A percentile compares a stretch with the other conserved stretches of the same genome.
These are phyloP conservation scores for Tricholoma saponaceum DNA, from an alignment of 768 basidiomycete species.

Conservation along the genomic window DNA sequence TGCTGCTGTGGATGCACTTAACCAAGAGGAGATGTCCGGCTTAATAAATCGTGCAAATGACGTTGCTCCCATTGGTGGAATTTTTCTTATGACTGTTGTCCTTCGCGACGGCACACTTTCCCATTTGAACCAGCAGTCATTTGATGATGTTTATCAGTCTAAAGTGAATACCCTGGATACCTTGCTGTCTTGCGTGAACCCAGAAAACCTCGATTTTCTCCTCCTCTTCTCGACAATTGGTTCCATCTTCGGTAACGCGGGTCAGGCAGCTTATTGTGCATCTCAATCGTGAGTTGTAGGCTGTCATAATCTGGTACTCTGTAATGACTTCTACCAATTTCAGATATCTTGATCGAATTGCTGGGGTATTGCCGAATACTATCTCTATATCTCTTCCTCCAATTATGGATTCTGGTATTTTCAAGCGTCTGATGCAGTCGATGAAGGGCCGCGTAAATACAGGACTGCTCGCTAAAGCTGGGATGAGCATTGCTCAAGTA, in stretches of 20 bases:
- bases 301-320: background rate
- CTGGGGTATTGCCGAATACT: slow-evolving; percentile 6
- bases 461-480: background rate
- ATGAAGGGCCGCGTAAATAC: slow-evolving; percentile 3
- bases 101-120: background rate
- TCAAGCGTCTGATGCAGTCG: slow-evolving; percentile 7
- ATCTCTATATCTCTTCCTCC: slow-evolving; percentile 9
- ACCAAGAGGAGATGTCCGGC: background rate
- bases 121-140: background rate
- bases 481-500: background rate
- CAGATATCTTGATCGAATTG: slow-evolving; percentile 4
- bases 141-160: background rate
- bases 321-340: background rate
- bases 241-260: background rate
- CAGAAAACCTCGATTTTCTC: background rate
- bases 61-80: background rate
- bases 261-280: slow-evolving; percentile 1
- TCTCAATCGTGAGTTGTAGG: background rate
- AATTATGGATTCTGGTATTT: slow-evolving; percentile 7
- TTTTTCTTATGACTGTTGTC: slow-evolving; percentile 1
- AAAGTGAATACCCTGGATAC: background rate
- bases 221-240: slow-evolving; percentile 1
- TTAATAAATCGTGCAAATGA: background rate
- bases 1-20: background rate
- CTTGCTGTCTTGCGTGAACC: background rate